Evolutionary conservation across 139 green algal species (phyloP).

Genomic region (Chlorokybus atmophyticus): DNA sequence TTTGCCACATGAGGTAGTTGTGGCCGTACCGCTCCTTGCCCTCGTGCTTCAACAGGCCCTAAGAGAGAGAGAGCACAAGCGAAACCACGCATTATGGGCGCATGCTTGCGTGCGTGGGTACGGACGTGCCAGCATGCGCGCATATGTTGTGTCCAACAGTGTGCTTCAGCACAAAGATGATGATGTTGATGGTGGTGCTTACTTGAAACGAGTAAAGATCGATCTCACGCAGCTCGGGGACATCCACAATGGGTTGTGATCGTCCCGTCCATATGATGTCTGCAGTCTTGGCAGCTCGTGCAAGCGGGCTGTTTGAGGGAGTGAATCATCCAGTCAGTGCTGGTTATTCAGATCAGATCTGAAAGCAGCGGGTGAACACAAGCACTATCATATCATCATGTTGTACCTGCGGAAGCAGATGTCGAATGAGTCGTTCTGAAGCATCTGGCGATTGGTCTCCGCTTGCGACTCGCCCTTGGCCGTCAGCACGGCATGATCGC

Average conservation of each 20-base stretch:
- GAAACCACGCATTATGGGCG: no score
- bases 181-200: conserved; percentile 25
- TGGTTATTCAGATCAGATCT: no score
- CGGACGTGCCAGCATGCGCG: neutral
- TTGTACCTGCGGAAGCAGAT: conserved; percentile 23
- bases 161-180: conserved; percentile 1
- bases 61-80: no score
- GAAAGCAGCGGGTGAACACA: conserved; percentile 26
- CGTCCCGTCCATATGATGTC: conserved; percentile 57
- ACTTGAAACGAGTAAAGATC: conserved; percentile 83
- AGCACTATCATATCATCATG: neutral
- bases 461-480: conserved; percentile 68
- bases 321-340: no score
- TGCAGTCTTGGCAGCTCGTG: conserved; percentile 57
- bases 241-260: conserved; percentile 7
- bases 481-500: conserved; percentile 71
- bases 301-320: conserved; percentile 44
- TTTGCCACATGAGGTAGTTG: conserved; percentile 67
- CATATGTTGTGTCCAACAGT: neutral
- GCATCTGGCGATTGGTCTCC: conserved; percentile 36
- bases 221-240: conserved; percentile 64
- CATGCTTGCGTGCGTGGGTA: neutral
- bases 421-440: conserved; percentile 52
- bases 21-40: conserved; percentile 51
- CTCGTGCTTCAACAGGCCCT: conserved; percentile 78